Base-by-base conservation (phyloP, 176 grass and related monocot genomes). In the Rhynchospora tenuis region DNA sequence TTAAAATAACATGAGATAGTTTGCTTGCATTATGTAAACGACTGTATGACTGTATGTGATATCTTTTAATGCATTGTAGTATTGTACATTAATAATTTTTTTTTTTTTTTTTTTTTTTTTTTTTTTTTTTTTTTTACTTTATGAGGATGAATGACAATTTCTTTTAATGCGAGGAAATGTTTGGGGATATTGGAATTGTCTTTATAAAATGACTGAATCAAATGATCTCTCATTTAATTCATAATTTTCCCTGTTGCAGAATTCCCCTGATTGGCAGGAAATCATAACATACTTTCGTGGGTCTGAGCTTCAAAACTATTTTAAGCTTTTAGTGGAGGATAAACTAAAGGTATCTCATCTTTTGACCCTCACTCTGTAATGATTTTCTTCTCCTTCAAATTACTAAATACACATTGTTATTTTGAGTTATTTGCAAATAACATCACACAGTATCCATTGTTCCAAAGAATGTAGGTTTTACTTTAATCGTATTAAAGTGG, bases 261-360 rank as follows among this genome's bases (percentile, higher is more conserved):
- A 98, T 81, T 89, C 90, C 47, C 95, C 95, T 14, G 92, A 98
- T 79, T 98, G 95, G 95, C 89, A 91, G 82, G 92, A 98, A 82
- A 94, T 94, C 81, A 79, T 98, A 66, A 90, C 95, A 83, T 93
- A 98, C 81, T 98, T 98, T 58, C 89, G 90, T 57, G 95, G 95
- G 16, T 94, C 90, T 29, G 90, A 98, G 72, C 92, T 98, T 80
- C 92, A 94, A 82, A 94, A 98, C 73, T 98, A 98, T 27, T 95
- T 98, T 81, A 98, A 90, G 17, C 96, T 92, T 61, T 93, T 98
- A 84, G 70, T 93, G 69, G 90, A 98, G 62, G 96, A 93, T 73
- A 98, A 98, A 78, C 67, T 98, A 28, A 91, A 93, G 90, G 92
- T 97, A 19, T 38, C 64, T 11, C 19, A 46, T 51, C 44, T 59